Base-by-base conservation (phyloP, 2,329 filamentous ascomycete genomes). In the Incumbomyces lentus region DNA sequence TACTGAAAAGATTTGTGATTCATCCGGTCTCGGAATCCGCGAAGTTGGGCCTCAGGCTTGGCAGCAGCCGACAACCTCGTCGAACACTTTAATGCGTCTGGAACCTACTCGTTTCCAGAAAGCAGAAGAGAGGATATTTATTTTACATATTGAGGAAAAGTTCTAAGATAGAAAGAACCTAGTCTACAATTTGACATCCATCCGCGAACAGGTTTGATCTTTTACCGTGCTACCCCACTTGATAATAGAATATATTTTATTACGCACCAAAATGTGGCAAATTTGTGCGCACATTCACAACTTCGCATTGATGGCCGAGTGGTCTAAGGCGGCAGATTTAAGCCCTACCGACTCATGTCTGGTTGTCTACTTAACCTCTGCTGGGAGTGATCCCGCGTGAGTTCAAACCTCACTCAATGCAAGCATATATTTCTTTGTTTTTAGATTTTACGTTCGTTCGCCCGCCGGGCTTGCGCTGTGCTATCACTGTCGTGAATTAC, bases 271-370 rank as follows among this genome's bases (percentile, higher is more conserved):
- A 33, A 33, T 26, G 10, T 22, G 12, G 13, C 30, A 19, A 42
- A n/a, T 16, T 42, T 42, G 13, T 42, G 40, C 40, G 33, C 40
- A 42, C 40, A 42, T 13, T 19, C 38, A 40, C 16, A 38, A 14
- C 6, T 19, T 12, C 16, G 38, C 38, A 40, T 40, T 30, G 22
- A 30, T 40, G 38, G 38, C 40, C 40, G 29, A 33, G 40, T 42
- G 40, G 40, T 42, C 40, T 42, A 42, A 42, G 38, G 38, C 42
- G 42, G 33, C 34, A 45, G 42, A 45, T 45, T 45, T 45, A 45
- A 45, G 42, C 22, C 22, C 40, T 18, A 16, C 14, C 22, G 29
- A n/a, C 38, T 26, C 33, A 14, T 17, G n/a, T 22, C n/a, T 17
- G 12, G 18, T 17, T 39, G n/a, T 22, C 18, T 5, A 39, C 18